Percentiles rank a stretch among this genome's conserved stretches.
phyloP scores from a whole-genome alignment of 352 stramenopile species.

The Globisporangium nagaii region DNA sequence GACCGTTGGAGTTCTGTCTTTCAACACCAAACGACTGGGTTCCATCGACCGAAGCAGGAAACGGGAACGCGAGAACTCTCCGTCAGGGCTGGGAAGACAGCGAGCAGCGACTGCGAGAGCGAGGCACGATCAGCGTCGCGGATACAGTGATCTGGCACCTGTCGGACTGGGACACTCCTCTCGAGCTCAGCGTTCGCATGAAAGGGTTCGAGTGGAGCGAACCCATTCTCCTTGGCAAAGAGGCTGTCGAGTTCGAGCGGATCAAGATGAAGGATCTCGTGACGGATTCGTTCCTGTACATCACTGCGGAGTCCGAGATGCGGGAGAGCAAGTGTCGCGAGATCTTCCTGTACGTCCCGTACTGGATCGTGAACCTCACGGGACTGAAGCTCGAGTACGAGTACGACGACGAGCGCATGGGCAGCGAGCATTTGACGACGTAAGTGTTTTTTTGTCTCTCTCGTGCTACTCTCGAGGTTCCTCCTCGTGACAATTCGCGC shows the following conservation, averaged over 20 bases:
- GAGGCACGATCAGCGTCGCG: constrained; percentile 68
- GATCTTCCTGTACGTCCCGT: constrained; percentile 80
- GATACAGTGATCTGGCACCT: constrained; percentile 83
- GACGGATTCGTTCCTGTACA: constrained; percentile 64
- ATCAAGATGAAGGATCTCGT: constrained; percentile 80
- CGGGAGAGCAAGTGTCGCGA: constrained; percentile 56
- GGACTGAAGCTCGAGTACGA: constrained; percentile 81
- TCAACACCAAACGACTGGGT: constrained; percentile 70
- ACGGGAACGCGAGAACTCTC: constrained; percentile 24
- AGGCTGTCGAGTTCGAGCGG: constrained; percentile 46
- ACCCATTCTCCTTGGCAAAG: constrained; percentile 40
- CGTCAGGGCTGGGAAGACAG: constrained; percentile 69
- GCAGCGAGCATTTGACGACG: constrained; percentile 60
- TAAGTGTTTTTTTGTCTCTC: constrained; percentile 17
- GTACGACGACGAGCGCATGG: constrained; percentile 70
- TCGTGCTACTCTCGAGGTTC: too few relatives aligned
- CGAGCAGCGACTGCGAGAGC: constrained; percentile 71
- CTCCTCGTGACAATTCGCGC: too few relatives aligned
- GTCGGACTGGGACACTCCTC: constrained; percentile 66
- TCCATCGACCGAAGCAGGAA: constrained; percentile 34
- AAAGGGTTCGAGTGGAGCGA: constrained; percentile 87
- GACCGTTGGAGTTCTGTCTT: constrained; percentile 64
- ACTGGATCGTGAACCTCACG: constrained; percentile 87
- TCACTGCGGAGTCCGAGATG: constrained; percentile 57
- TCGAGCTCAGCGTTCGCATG: constrained; percentile 75